phyloP scores from a whole-genome alignment of 306 rosid genomes.

The Fagus crenata region DNA sequence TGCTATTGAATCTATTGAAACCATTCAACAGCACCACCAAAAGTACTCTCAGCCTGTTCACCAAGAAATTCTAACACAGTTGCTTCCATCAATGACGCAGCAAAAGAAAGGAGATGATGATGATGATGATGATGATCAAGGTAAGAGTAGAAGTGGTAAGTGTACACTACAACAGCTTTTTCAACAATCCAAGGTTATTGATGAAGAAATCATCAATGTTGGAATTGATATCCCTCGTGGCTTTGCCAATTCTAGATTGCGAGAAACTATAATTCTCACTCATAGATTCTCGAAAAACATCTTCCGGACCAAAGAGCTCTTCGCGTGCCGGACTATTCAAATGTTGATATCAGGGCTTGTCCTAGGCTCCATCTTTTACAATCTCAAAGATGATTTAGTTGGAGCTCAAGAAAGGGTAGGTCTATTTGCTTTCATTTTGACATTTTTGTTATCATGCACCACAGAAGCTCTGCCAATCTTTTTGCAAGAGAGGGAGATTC shows the following conservation, averaged over 20 bases:
- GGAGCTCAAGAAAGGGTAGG: slow-evolving; percentile 87
- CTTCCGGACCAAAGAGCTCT: slow-evolving; percentile 81
- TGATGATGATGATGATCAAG: slow-evolving; percentile 5
- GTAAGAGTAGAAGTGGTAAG: slow-evolving; percentile 51
- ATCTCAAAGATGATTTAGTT: slow-evolving; percentile 60
- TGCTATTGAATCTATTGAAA: slow-evolving; percentile 77
- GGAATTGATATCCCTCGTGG: slow-evolving; percentile 43
- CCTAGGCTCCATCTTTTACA: slow-evolving; percentile 76
- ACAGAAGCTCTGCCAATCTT: slow-evolving; percentile 90
- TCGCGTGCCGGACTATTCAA: slow-evolving; percentile 82
- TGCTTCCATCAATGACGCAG: slow-evolving; percentile 27
- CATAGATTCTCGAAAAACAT: slow-evolving; percentile 91
- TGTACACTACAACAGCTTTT: slow-evolving; percentile 82
- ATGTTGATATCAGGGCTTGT: slow-evolving; percentile 83
- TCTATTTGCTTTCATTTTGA: slow-evolving; percentile 82
- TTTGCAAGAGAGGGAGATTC: slow-evolving; percentile 89
- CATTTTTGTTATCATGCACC: slow-evolving; percentile 75
- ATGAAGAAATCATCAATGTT: slow-evolving; percentile 47
- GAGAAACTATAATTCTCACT: slow-evolving; percentile 75
- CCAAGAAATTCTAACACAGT: slow-evolving; percentile 24
- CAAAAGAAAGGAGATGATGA: slow-evolving; percentile 33
- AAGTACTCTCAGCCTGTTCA: slow-evolving; percentile 26
- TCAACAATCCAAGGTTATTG: slow-evolving; percentile 73
- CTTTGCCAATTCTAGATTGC: slow-evolving; percentile 72
- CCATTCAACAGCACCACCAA: slow-evolving; percentile 49